Evolutionary conservation across 306 rosid genomes (phyloP).

Genomic region (Prunus kanzakura): DNA sequence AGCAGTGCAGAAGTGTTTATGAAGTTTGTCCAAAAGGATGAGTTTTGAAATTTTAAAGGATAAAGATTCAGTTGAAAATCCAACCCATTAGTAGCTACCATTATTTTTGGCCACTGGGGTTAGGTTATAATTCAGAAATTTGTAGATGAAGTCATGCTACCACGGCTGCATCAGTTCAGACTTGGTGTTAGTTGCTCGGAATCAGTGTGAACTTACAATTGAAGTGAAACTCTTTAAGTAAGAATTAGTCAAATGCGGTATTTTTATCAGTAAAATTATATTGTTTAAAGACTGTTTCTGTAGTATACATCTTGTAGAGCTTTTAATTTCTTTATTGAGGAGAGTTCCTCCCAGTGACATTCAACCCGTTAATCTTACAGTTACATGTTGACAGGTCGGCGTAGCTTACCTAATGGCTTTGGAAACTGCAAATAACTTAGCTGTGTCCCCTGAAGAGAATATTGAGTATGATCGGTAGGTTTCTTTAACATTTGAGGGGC

Average conservation of each 20-base stretch:
- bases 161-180: not conserved
- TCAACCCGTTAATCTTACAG: constrained; percentile 5
- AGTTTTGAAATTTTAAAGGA: not conserved
- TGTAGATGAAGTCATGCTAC: not conserved
- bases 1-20: not conserved
- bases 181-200: not conserved
- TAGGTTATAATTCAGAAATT: not conserved
- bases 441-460: constrained; percentile 64
- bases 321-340: not conserved
- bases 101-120: not conserved
- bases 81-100: not conserved
- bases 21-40: not conserved
- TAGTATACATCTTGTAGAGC: not conserved
- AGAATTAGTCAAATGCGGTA: not conserved
- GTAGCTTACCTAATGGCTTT: constrained; percentile 91
- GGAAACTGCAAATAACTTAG: constrained; percentile 69
- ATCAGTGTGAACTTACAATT: not conserved
- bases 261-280: not conserved
- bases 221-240: not conserved
- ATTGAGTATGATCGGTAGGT: constrained; percentile 90
- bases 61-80: not conserved
- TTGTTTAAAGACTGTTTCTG: not conserved
- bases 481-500: constrained; percentile 20
- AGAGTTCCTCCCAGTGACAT: constrained; percentile 5
- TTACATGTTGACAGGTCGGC: constrained; percentile 64